These are phyloP conservation scores for Lizanozyma gosingica DNA, from an alignment of 1,139 yeast species.

Conservation along the genomic window DNA sequence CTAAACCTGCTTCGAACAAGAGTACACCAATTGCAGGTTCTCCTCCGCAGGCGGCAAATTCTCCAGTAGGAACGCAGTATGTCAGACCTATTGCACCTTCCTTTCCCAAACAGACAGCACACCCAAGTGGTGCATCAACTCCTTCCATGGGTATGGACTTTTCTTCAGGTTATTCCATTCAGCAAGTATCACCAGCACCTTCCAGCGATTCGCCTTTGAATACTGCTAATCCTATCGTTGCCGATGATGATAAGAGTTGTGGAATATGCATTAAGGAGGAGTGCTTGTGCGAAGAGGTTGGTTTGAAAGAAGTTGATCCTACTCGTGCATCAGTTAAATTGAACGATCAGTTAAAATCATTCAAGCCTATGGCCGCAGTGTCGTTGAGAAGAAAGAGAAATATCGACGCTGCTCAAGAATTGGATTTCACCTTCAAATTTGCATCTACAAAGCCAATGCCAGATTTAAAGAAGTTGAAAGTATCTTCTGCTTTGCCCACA, in stretches of 20 bases:
- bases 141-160: neutral
- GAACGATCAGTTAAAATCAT: constrained; percentile 27
- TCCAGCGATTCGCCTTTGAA: neutral
- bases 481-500: constrained; percentile 3
- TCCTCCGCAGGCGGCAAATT: neutral
- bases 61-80: neutral
- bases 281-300: constrained; percentile 63
- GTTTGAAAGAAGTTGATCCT: constrained; percentile 28
- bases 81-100: neutral
- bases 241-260: constrained; percentile 32
- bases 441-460: constrained; percentile 30
- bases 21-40: constrained; percentile 11
- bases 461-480: constrained; percentile 22
- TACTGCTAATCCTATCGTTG: constrained; percentile 2
- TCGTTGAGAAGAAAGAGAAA: constrained; percentile 36
- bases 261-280: constrained; percentile 63
- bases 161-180: neutral
- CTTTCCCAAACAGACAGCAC: neutral
- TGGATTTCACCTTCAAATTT: constrained; percentile 48
- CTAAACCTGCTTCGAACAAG: neutral
- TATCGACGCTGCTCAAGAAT: constrained; percentile 21
- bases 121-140: neutral
- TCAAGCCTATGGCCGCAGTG: constrained; percentile 56
- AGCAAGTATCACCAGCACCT: constrained; percentile 1
- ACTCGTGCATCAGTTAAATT: constrained; percentile 9